Percentiles rank a stretch among this genome's conserved stretches.
These are phyloP conservation scores for Nakaseomyces kungkrabaensis DNA, from an alignment of 1,139 yeast species.

Conservation along the genomic window DNA sequence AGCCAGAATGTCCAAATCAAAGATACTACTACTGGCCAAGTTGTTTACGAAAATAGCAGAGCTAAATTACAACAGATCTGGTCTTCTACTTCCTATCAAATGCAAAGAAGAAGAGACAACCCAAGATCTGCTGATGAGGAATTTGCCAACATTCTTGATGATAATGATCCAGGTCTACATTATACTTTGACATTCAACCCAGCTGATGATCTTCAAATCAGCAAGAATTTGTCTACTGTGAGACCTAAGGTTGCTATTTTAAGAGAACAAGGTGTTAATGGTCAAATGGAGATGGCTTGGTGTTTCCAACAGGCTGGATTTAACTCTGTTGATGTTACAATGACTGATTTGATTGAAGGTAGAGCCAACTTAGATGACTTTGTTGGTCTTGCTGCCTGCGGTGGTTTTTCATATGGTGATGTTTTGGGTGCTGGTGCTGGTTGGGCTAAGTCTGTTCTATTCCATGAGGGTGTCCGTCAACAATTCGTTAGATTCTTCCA, in stretches of 20 bases:
- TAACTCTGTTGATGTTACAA: conserved; percentile 86
- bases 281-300: conserved; percentile 99
- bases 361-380: conserved; percentile 65
- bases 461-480: conserved; percentile 63
- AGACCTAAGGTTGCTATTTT: conserved; percentile 90
- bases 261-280: conserved; percentile 98
- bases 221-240: conserved; percentile 29
- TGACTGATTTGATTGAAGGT: conserved; percentile 83
- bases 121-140: conserved; percentile 88
- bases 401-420: conserved; percentile 99
- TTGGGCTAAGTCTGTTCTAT: conserved; percentile 97
- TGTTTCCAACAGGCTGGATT: conserved; percentile 93
- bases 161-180: conserved; percentile 81
- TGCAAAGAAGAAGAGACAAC: conserved; percentile 90
- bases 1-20: conserved; percentile 43
- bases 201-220: conserved; percentile 34
- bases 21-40: conserved; percentile 34
- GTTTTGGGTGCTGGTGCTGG: conserved; percentile 99
- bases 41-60: conserved; percentile 47
- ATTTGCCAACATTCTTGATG: conserved; percentile 61
- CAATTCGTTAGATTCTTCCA: conserved; percentile 78
- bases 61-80: conserved; percentile 70
- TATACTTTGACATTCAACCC: conserved; percentile 68
- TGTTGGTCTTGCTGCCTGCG: conserved; percentile 96
- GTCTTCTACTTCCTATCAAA: conserved; percentile 81